Evolutionary conservation across 2,329 filamentous ascomycete genomes (phyloP).

Genomic region (Aspergillus japonicus): DNA sequence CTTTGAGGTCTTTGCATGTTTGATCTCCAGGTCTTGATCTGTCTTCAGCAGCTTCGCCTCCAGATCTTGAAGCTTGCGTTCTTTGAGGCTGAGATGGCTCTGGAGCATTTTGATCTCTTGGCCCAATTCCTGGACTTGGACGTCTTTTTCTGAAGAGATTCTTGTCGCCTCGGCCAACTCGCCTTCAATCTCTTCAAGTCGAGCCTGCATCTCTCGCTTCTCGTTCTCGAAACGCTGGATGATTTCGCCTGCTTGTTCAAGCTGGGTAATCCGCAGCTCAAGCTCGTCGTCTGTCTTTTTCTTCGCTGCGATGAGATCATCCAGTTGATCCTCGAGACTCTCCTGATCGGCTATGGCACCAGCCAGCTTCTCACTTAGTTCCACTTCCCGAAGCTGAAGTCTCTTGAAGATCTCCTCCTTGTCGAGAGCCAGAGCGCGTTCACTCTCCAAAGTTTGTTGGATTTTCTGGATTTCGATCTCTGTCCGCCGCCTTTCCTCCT

Average conservation of each 20-base stretch:
- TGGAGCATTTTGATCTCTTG: conserved; percentile 89
- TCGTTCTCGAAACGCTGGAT: conserved; percentile 84
- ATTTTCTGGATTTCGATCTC: conserved; percentile 85
- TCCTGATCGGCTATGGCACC: conserved; percentile 94
- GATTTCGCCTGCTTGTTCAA: conserved; percentile 87
- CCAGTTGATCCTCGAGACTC: conserved; percentile 86
- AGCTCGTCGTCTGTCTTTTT: conserved; percentile 84
- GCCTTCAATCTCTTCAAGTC: conserved; percentile 67
- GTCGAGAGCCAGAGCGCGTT: conserved; percentile 90
- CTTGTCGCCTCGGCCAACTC: conserved; percentile 69
- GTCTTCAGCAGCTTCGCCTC: conserved; percentile 79
- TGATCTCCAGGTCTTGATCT: conserved; percentile 86
- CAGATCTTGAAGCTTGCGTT: conserved; percentile 83
- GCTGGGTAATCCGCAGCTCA: conserved; percentile 72
- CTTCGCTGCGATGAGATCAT: conserved; percentile 83
- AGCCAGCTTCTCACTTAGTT: conserved; percentile 88
- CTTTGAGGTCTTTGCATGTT: conserved; percentile 73
- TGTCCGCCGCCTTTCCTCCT: conserved; percentile 85
- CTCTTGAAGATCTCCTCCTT: conserved; percentile 99
- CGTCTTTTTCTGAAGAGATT: conserved; percentile 69
- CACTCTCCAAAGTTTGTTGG: conserved; percentile 91
- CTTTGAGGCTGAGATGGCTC: conserved; percentile 84
- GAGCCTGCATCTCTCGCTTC: conserved; percentile 70
- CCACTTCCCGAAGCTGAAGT: conserved; percentile 85
- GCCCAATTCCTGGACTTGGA: conserved; percentile 71